Base-by-base conservation (phyloP, 345 rosid species). In the Raphanus raphanistrum region DNA sequence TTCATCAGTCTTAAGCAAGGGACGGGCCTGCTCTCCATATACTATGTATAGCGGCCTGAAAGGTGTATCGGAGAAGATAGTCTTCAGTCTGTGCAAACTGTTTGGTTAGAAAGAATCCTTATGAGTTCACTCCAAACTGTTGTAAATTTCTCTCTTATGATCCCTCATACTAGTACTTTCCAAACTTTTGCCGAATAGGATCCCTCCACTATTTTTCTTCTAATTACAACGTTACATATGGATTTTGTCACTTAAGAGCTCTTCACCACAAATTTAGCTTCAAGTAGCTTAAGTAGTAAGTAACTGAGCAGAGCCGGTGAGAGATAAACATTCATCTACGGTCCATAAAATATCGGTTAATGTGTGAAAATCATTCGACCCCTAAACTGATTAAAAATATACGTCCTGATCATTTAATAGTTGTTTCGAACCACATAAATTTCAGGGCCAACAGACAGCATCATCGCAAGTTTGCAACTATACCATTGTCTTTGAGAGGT, bases 381-480 rank as follows among this genome's bases (percentile, higher is more conserved):
- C 2, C 8, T 50, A 50, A 50, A n/a, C 6, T n/a, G 55, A n/a
- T n/a, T 50, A n/a, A 50, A 48, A 50, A 50, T 50, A 50, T 6
- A 50, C 6, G 55, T 50, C n/a, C 17, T 45, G 16, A 12, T 45
- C 15, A 45, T 12, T 12, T 12, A 50, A n/a, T 50, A 50, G 21
- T n/a, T 50, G 55, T 50, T 50, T 15, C 55, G n/a, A 50, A 50
- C 21, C 55, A 11, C 17, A 50, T 50, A n/a, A 50, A 50, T 50
- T 50, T 13, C 55, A n/a, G 8, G 55, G 16, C 21, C 21, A 50
- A n/a, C 9, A 0, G 3, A 61, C 13, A 26, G 0, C 48, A 68
- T 73, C 71, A 73, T 61, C 61, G 5, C 57, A 79, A 72, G 21
- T 21, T 21, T 58, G 11, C 21, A 21, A 21, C 21, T 21, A 55